Evolutionary conservation across 2,329 filamentous ascomycete genomes (phyloP).

Genomic region (Diaporthe capsici): DNA sequence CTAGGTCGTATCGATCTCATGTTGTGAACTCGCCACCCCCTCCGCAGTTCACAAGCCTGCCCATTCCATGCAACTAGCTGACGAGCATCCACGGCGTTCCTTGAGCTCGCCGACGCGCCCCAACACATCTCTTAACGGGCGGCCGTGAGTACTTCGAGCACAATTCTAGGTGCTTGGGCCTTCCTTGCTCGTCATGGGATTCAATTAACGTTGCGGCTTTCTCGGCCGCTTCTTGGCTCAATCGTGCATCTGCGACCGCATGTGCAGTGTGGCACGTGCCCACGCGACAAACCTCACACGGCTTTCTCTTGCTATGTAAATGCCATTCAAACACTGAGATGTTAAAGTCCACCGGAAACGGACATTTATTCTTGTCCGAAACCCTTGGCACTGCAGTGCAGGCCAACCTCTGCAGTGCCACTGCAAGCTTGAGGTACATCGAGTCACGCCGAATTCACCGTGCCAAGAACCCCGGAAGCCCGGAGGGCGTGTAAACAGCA

Average conservation of each 20-base stretch:
- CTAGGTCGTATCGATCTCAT: slow-evolving; percentile 17
- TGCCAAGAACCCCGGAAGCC: no score
- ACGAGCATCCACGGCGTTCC: background rate
- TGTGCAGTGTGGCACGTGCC: background rate
- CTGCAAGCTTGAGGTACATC: no score
- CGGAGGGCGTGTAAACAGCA: background rate
- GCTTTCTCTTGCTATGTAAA: no score
- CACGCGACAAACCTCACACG: background rate
- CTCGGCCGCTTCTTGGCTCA: background rate
- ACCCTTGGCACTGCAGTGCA: background rate
- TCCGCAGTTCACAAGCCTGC: slow-evolving; percentile 1
- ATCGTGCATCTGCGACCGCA: background rate
- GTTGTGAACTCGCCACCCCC: background rate
- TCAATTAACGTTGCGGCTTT: background rate
- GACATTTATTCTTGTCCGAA: background rate
- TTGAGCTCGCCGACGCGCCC: background rate
- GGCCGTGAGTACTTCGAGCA: background rate
- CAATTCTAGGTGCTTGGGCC: no score
- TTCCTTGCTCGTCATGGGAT: background rate
- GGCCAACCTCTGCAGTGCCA: background rate
- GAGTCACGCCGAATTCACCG: background rate
- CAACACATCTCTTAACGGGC: background rate
- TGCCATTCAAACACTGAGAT: background rate
- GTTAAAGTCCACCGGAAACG: background rate
- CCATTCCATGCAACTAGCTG: background rate